Evolutionary conservation across 768 basidiomycete species (phyloP), one percentile per base, ranked within the genome.

Genomic region (Clitopilus hobsonii): DNA sequence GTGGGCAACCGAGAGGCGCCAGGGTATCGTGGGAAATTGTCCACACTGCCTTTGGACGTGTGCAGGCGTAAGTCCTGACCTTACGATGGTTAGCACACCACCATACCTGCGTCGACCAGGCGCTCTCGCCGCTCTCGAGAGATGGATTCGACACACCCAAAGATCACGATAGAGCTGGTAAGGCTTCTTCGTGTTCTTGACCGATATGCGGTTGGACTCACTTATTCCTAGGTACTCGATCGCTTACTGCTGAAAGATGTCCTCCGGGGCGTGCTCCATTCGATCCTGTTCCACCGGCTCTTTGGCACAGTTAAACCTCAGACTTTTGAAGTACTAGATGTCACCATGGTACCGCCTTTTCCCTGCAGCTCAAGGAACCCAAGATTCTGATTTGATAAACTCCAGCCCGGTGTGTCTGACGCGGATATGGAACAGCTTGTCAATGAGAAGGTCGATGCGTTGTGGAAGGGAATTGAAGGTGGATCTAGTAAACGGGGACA

Each of bases 271-370:
- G 74, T 91, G 52, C 77, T 94, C n/a, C 91, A 93, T 62, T 76
- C 89, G 0, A 86, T 93, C 49, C 73, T 93, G 14, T 93, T 94
- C 65, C 91, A 94, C 64, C 81, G 91, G 6, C 74, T 91, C 18
- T 90, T 93, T 63, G 91, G 91, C 2, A 84, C 82, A 0, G 79
- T 93, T 38, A 89, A 86, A 60, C 87, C 91, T 0, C 80, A 81
- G 60, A 85, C 78, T 1, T 86, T 88, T 56, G 91, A 93, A 55
- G 84, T 93, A 0, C 76, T 91, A 10, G 91, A 93, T 66, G 84
- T 94, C 20, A 91, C 90, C 1, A 86, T 94, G 85, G 90, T 91
- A 52, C 36, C 83, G 59, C 2, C 13, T 10, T 18, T 6, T n/a
- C 1, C 38, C 2, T 13, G 4, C 13, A n/a, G 11, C 3, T 5